These are phyloP conservation scores for Volvariella volvacea DNA, from an alignment of 1,284 basidiomycete genomes.

Conservation along the genomic window DNA sequence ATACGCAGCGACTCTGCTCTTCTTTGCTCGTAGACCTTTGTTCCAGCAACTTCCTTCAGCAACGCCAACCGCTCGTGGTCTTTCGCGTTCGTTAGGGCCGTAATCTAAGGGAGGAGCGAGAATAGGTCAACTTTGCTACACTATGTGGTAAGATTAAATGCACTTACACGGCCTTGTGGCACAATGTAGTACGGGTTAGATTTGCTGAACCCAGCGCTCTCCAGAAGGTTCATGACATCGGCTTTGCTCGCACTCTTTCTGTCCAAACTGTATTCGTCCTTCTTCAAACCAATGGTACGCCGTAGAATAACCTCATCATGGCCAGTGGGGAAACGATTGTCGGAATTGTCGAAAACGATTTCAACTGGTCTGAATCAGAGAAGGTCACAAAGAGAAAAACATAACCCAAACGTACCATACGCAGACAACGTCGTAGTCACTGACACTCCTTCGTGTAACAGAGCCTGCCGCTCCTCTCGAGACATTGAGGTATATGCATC, in stretches of 20 bases:
- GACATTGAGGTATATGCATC: slow-evolving; percentile 97
- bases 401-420: slow-evolving; percentile 50
- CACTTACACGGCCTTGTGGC: slow-evolving; percentile 89
- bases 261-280: slow-evolving; percentile 98
- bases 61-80: slow-evolving; percentile 91
- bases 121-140: neutral
- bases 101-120: slow-evolving; percentile 56
- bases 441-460: slow-evolving; percentile 91
- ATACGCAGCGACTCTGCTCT: slow-evolving; percentile 89
- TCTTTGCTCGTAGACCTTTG: slow-evolving; percentile 96
- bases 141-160: neutral
- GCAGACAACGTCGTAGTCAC: slow-evolving; percentile 89
- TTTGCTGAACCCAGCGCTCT: slow-evolving; percentile 94
- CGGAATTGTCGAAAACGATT: slow-evolving; percentile 86
- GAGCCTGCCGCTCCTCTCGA: slow-evolving; percentile 85
- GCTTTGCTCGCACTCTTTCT: slow-evolving; percentile 94
- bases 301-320: slow-evolving; percentile 81
- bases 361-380: slow-evolving; percentile 58
- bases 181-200: slow-evolving; percentile 99
- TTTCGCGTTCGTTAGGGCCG: slow-evolving; percentile 94
- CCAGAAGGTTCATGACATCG: slow-evolving; percentile 94
- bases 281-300: slow-evolving; percentile 95
- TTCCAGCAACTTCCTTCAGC: slow-evolving; percentile 97
- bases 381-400: slow-evolving; percentile 10
- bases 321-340: slow-evolving; percentile 88